These are phyloP conservation scores for maize (Zea mays) DNA, from an alignment of 176 grass and related monocot species.

Conservation along the genomic window Zm-B73-REFERENCE-NAM-5.0 NC_050098.1:170755001-170755500, in stretches of 20 bases:
- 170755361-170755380: background rate
- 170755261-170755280: background rate
- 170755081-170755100: no score
- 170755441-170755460: background rate
- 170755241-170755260: background rate
- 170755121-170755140: no score
- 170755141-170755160: no score
- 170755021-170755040: no score
- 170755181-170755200: background rate
- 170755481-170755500: background rate
- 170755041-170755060: no score
- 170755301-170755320: background rate
- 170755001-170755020: no score
- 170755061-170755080: no score
- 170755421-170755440: background rate
- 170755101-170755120: no score
- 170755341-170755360: background rate
- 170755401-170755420: background rate
- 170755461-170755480: background rate
- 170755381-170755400: background rate
- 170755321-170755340: background rate
- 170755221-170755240: conserved; percentile 4
- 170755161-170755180: background rate
- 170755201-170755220: conserved; percentile 1
- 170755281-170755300: background rate